phyloP scores from a whole-genome alignment of 106 monocot species.

The Acanthochlamys bracteata region DNA sequence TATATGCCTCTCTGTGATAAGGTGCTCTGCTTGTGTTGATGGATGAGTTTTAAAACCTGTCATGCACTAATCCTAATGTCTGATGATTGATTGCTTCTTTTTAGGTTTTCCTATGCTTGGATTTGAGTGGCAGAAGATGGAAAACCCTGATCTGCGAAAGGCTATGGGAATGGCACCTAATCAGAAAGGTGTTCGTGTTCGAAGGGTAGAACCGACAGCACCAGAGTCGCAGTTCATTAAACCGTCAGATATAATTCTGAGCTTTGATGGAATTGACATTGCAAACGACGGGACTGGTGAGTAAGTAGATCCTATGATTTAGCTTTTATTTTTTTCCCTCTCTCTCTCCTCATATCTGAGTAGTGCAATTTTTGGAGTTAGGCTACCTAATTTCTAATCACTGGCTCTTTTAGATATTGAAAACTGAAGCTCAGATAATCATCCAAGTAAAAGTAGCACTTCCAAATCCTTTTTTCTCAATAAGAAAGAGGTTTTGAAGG shows the following conservation, averaged over 20 bases:
- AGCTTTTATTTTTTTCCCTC: background rate
- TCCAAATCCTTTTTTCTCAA: no score
- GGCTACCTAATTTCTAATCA: no score
- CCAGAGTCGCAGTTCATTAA: slow-evolving; percentile 74
- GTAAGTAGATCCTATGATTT: background rate
- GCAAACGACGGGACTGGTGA: slow-evolving; percentile 98
- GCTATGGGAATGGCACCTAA: slow-evolving; percentile 85
- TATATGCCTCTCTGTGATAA: no score
- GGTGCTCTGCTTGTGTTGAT: no score
- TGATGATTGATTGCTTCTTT: background rate
- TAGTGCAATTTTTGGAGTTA: background rate
- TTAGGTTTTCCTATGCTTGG: slow-evolving; percentile 92
- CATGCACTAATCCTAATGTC: background rate
- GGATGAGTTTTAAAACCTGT: no score
- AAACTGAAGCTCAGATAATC: no score
- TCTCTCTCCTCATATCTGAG: background rate
- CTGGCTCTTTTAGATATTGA: no score
- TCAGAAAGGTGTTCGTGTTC: slow-evolving; percentile 90
- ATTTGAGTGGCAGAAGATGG: slow-evolving; percentile 99
- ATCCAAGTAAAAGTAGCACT: no score
- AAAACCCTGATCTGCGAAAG: slow-evolving; percentile 93
- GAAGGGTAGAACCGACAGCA: slow-evolving; percentile 89
- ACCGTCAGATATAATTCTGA: slow-evolving; percentile 88
- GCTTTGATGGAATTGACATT: slow-evolving; percentile 96
- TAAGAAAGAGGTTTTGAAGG: no score